Conservation (phyloP, 2,329 filamentous ascomycete genomes). For the Aureobasidium vineae region DNA sequence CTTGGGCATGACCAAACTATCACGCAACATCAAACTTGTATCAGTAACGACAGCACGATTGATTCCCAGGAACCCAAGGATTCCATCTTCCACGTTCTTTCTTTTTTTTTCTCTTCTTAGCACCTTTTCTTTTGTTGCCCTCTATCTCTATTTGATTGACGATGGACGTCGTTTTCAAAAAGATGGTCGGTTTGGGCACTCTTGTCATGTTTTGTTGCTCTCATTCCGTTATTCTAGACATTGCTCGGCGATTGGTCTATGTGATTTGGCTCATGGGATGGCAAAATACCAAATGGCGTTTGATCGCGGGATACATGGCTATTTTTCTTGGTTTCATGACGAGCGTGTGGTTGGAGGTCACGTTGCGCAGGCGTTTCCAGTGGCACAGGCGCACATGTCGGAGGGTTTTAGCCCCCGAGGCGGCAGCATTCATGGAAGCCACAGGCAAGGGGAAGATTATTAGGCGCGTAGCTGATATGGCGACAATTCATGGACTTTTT, state of each 20-base stretch:
- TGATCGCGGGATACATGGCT: slow-evolving; percentile 18
- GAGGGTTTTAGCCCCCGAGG: neutral
- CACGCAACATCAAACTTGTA: slow-evolving; percentile 21
- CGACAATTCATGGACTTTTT: slow-evolving; percentile 13
- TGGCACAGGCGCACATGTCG: slow-evolving; percentile 23
- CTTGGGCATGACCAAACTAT: neutral
- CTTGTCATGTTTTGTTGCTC: neutral
- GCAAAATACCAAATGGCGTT: slow-evolving; percentile 25
- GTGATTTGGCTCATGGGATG: slow-evolving; percentile 16
- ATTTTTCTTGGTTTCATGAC: slow-evolving; percentile 10
- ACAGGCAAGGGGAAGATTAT: slow-evolving; percentile 9
- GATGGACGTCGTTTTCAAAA: neutral
- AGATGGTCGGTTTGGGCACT: slow-evolving; percentile 1
- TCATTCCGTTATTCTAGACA: neutral
- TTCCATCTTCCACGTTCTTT: neutral
- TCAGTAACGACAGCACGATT: slow-evolving; percentile 26
- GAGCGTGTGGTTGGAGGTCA: slow-evolving; percentile 14
- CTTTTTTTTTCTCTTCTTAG: slow-evolving; percentile 1
- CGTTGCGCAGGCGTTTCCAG: slow-evolving; percentile 23
- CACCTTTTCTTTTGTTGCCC: slow-evolving; percentile 1
- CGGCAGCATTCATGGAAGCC: slow-evolving; percentile 6
- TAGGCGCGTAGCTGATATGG: slow-evolving; percentile 17
- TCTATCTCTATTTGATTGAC: slow-evolving; percentile 11
- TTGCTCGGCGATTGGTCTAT: slow-evolving; percentile 22
- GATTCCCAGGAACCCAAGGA: slow-evolving; percentile 24